Base-by-base conservation (phyloP, 345 rosid species). In the Corchorus capsularis region DNA sequence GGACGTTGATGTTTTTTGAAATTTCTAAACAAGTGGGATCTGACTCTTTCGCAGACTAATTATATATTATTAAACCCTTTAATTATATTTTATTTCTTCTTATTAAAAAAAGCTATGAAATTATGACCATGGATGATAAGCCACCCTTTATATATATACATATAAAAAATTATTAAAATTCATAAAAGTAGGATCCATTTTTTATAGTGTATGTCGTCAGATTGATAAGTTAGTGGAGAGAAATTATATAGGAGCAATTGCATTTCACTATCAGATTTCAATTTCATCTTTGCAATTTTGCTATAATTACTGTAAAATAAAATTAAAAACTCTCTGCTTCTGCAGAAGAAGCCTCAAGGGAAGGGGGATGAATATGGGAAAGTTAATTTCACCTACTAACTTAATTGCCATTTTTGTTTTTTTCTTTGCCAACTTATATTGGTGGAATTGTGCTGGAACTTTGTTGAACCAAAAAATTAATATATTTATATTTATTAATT, bases 1-100 rank as follows among this genome's bases (percentile, higher is more conserved):
- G 41, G 86, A 86, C 39, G 85, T 71, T 76, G 88, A 88, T 78
- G 79, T 68, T 79, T 74, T 14, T 22, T 45, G 6, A 12, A 1
- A 37, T 39, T 19, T 41, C n/a, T 14, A 39, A 61, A 49, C 14
- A 14, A 79, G 84, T 87, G 88, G 85, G 49, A 67, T 85, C 86
- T 74, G 81, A 82, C 79, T 77, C 7, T 11, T 53, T 47, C 15
- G 47, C 17, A 45, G 61, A 27, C 27, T 27, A 27, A 27, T 27
- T 27, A 27, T 27, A 27, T 27, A 35, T 53, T 11, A 50, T 53
- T 4, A 17, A 6, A 69, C 60, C 47, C 8, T 7, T 6, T 34
- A 15, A 16, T 32, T 49, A 27, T 55, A 17, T 55, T n/a, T 27
- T 27, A 27, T 27, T 27, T 27, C 27, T 27, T 27, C 27, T 27